Evolutionary conservation across 257 asterid species (phyloP), one percentile per base, ranked within the genome.

Genomic region (Rauvolfia tetraphylla): DNA sequence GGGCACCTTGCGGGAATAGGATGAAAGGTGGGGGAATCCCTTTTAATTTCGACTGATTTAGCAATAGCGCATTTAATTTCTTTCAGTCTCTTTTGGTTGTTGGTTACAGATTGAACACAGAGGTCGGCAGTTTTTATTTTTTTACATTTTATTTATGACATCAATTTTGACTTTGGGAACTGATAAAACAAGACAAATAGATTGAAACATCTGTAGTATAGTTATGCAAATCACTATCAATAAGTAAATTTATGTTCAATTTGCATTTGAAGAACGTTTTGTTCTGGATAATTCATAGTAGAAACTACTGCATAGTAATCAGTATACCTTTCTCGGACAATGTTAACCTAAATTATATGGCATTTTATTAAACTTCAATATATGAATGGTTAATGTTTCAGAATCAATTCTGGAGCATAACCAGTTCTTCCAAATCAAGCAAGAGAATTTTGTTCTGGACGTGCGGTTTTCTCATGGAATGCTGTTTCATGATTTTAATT

Each of bases 381-480:
- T 25, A 3, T 66, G 33, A 51, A 51, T 76, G 39, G n/a, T 54
- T 68, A 68, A 53, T 67, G 10, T 41, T 71, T 77, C 62, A 68
- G 25, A 59, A 49, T 20, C 29, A 11, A 63, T 27, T 48, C 34
- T 38, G 10, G 49, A 53, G 68, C 33, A 44, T 2, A 13, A 33
- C 33, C 39, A 20, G 14, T 75, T 44, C 44, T 65, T 62, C 65
- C 65, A n/a, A 39, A 14, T 65, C 53, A 39, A 54, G 17, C 23
- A 23, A 72, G 68, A 22, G 65, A 56, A 31, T 53, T 42, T 36
- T 81, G 76, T 76, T 75, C 66, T 36, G 74, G n/a, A n/a, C n/a
- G 74, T 76, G 67, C 74, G 46, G 34, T 34, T 69, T 48, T 69
- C 48, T 57, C 41, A 49, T 46, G 39, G 4, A 36, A 33, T 31